Percentiles rank a stretch among this genome's conserved stretches.
These are phyloP conservation scores for Dalbergia oliveri DNA, from an alignment of 306 rosid species.

Conservation along the genomic window DNA sequence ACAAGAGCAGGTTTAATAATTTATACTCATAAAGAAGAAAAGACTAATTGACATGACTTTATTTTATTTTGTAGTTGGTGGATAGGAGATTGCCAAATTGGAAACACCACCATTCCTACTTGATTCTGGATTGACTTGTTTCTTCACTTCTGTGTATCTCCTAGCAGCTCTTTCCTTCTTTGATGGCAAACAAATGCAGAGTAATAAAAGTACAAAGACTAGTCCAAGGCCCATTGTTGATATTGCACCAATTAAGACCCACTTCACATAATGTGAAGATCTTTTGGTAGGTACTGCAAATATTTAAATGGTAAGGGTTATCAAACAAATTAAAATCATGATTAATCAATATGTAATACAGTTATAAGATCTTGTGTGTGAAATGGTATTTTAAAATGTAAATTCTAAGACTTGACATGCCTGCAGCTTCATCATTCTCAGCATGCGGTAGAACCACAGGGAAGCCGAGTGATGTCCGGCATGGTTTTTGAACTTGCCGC, in stretches of 20 bases:
- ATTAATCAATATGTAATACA: slow-evolving; percentile 1
- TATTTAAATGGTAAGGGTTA: slow-evolving; percentile 18
- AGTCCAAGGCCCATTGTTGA: slow-evolving; percentile 67
- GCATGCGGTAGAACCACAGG: slow-evolving; percentile 97
- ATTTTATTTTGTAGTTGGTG: not conserved
- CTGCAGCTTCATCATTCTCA: slow-evolving; percentile 84
- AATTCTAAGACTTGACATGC: slow-evolving; percentile 53
- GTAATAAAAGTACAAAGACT: slow-evolving; percentile 63
- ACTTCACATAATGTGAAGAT: slow-evolving; percentile 78
- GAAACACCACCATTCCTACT: slow-evolving; percentile 52
- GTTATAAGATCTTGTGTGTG: not conserved
- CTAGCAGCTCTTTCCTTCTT: slow-evolving; percentile 82
- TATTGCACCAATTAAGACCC: slow-evolving; percentile 80
- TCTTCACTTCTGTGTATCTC: slow-evolving; percentile 59
- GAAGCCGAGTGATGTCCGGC: slow-evolving; percentile 90
- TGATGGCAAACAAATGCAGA: slow-evolving; percentile 68
- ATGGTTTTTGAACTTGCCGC: slow-evolving; percentile 84
- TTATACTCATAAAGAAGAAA: not conserved
- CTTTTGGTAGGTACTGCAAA: slow-evolving; percentile 77
- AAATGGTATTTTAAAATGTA: not conserved
- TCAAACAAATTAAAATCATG: slow-evolving; percentile 19
- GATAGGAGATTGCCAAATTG: slow-evolving; percentile 13
- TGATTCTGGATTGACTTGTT: slow-evolving; percentile 64
- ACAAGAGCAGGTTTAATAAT: not conserved
- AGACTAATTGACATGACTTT: not conserved